Conservation (phyloP, 495 filamentous ascomycete species). For the Trichoderma reesei region DNA sequence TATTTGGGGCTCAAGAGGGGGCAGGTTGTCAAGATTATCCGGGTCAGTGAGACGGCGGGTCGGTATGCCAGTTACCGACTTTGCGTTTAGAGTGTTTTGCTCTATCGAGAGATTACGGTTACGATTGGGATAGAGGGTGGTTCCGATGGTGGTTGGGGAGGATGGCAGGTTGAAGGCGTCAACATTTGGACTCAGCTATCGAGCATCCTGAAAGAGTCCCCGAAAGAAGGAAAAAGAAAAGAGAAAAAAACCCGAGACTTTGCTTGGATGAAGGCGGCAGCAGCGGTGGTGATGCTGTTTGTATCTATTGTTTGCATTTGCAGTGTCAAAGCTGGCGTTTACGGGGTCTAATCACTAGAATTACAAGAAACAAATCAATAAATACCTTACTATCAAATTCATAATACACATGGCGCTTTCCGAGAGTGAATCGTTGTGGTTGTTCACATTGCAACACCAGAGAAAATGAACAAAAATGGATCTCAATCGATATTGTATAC, state of each 20-base stretch:
- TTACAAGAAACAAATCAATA: background rate
- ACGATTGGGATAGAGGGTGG: too few relatives aligned
- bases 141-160: background rate
- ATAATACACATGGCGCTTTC: background rate
- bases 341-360: background rate
- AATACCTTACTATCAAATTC: background rate
- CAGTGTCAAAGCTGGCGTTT: constrained; percentile 8
- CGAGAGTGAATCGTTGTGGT: too few relatives aligned
- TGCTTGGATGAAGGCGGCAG: background rate
- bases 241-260: background rate
- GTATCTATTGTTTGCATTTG: constrained; percentile 8
- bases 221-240: background rate
- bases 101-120: background rate
- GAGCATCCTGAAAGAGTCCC: background rate
- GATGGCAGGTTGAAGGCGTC: background rate
- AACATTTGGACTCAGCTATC: background rate
- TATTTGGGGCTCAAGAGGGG: constrained; percentile 87
- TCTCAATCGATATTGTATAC: too few relatives aligned
- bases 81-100: constrained; percentile 34
- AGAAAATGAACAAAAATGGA: too few relatives aligned
- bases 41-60: constrained; percentile 68
- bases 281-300: background rate
- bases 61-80: constrained; percentile 65
- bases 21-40: constrained; percentile 97
- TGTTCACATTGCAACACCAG: too few relatives aligned